Evolutionary conservation across 768 basidiomycete genomes (phyloP).

Genomic region (Suillus cothurnatus): DNA sequence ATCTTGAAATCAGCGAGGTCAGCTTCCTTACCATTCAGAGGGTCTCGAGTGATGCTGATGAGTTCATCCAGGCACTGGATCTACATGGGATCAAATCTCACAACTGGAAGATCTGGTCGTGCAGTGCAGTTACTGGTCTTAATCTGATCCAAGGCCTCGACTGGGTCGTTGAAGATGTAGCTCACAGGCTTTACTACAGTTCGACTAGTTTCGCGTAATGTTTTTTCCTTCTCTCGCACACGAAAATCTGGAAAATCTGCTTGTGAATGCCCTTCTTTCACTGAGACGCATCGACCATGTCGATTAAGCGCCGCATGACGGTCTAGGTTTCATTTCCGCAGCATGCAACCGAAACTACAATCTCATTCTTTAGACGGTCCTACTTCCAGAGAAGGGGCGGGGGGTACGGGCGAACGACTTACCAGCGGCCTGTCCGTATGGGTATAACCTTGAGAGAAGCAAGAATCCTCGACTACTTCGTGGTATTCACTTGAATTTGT

Average conservation of each 20-base stretch:
- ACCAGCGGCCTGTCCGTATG: not conserved
- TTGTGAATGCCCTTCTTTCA: not conserved
- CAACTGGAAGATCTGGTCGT: conserved; percentile 86
- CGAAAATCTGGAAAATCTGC: not conserved
- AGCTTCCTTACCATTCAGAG: conserved; percentile 31
- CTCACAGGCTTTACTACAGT: conserved; percentile 84
- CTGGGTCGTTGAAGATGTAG: conserved; percentile 92
- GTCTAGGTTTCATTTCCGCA: not conserved
- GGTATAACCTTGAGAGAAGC: conserved; percentile 4
- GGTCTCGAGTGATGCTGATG: not conserved
- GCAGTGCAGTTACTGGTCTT: conserved; percentile 89
- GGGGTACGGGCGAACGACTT: not conserved
- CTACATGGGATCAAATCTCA: conserved; percentile 84
- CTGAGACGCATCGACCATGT: not conserved
- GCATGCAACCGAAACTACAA: not conserved
- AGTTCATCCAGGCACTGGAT: conserved; percentile 67
- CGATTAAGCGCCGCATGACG: not conserved
- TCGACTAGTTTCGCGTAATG: conserved; percentile 32
- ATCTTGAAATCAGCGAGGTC: conserved; percentile 82
- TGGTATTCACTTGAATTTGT: not conserved
- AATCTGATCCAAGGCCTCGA: conserved; percentile 85
- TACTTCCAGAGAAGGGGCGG: conserved; percentile 1
- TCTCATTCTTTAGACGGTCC: not conserved
- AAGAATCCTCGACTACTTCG: not conserved
- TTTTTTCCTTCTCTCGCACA: not conserved